Conservation (phyloP, 1,284 basidiomycete species). For the Apiotrichum sp. region DNA sequence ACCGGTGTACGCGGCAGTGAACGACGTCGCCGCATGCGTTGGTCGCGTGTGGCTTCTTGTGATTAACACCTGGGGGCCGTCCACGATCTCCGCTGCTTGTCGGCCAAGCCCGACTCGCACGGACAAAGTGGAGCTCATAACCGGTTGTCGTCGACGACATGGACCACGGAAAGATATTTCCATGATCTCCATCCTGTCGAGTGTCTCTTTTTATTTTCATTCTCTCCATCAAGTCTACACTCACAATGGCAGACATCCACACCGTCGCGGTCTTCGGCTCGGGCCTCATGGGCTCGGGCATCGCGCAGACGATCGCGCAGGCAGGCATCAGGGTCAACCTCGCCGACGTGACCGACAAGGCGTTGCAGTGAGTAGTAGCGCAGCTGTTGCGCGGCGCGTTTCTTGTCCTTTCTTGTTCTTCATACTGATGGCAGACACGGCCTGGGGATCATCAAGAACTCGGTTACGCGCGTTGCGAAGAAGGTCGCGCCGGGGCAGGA, state of each 20-base stretch:
- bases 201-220: not conserved
- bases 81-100: too few species aligned
- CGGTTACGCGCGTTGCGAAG: constrained; percentile 52
- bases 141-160: too few species aligned
- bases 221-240: not conserved
- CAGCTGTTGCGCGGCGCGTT: too few species aligned
- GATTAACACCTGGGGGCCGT: too few species aligned
- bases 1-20: too few species aligned
- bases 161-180: too few species aligned
- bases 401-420: constrained; percentile 5
- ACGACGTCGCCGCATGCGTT: too few species aligned
- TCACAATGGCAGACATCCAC: constrained; percentile 23
- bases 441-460: constrained; percentile 52
- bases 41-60: too few species aligned
- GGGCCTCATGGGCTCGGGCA: constrained; percentile 53
- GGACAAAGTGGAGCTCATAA: too few species aligned
- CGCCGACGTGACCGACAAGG: constrained; percentile 47
- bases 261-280: constrained; percentile 49
- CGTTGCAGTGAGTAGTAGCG: constrained; percentile 30
- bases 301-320: constrained; percentile 51
- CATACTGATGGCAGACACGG: constrained; percentile 48
- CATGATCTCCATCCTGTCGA: too few species aligned
- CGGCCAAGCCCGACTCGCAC: too few species aligned
- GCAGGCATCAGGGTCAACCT: constrained; percentile 48
- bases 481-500: constrained; percentile 48